Evolutionary conservation across 2,329 filamentous ascomycete species (phyloP).

Genomic region (Fusarium sp.): DNA sequence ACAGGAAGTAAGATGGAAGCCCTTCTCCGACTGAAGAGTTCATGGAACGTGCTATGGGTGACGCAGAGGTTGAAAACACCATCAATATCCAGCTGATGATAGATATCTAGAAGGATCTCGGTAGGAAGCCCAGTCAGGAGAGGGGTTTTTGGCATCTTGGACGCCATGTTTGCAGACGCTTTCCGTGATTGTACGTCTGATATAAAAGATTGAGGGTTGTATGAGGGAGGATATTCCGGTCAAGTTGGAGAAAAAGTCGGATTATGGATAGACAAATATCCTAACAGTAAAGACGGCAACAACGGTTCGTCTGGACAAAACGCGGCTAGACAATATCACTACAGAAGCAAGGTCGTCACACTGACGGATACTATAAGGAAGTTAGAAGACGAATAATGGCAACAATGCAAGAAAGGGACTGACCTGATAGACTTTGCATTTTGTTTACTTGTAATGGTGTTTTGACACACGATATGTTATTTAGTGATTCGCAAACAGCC

Average conservation of each 20-base stretch:
- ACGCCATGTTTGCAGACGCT: constrained; percentile 36
- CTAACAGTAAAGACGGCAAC: constrained; percentile 6
- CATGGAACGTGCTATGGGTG: constrained; percentile 55
- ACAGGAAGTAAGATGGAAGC: constrained; percentile 59
- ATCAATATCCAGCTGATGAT: constrained; percentile 59
- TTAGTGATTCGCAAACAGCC: background rate
- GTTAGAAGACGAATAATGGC: constrained; percentile 2
- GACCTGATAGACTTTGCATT: constrained; percentile 40
- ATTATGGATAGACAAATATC: constrained; percentile 8
- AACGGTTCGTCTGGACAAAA: constrained; percentile 7
- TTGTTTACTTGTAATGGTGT: constrained; percentile 16
- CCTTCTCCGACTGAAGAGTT: constrained; percentile 59
- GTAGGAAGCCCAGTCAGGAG: constrained; percentile 55
- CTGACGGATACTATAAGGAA: constrained; percentile 11
- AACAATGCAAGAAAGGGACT: background rate
- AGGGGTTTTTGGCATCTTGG: constrained; percentile 18
- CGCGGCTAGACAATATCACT: constrained; percentile 6
- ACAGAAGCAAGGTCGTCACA: constrained; percentile 23
- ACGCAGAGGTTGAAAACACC: constrained; percentile 58
- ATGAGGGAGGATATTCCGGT: background rate
- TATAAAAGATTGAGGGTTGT: background rate
- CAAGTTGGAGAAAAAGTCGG: constrained; percentile 1
- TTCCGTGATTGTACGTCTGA: background rate
- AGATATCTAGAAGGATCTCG: constrained; percentile 64
- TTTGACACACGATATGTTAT: background rate